phyloP scores from a whole-genome alignment of 768 basidiomycete genomes.

The Mycena metata region DNA sequence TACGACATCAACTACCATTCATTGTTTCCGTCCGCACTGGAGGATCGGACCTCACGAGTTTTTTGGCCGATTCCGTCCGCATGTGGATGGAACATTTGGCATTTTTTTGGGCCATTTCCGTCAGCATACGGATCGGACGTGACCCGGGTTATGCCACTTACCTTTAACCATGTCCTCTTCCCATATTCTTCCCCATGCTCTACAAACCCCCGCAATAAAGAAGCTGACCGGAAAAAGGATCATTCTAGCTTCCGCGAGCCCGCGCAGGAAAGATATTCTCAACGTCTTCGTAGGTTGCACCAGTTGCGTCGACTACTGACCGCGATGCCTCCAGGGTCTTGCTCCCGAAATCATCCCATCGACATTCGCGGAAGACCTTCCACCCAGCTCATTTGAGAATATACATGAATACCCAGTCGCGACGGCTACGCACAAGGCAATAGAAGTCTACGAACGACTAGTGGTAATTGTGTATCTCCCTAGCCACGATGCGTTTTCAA shows the following conservation, averaged over 20 bases:
- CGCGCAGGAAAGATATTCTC: slow-evolving; percentile 87
- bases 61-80: no score
- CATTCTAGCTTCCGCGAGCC: slow-evolving; percentile 89
- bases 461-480: slow-evolving; percentile 59
- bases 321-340: slow-evolving; percentile 49
- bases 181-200: slow-evolving; percentile 70
- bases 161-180: slow-evolving; percentile 23
- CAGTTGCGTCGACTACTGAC: background rate
- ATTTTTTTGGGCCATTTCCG: no score
- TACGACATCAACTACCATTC: no score
- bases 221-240: slow-evolving; percentile 84
- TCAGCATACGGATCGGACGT: no score
- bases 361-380: slow-evolving; percentile 84
- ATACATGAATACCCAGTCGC: slow-evolving; percentile 82
- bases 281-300: slow-evolving; percentile 72
- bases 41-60: no score
- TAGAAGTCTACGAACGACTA: slow-evolving; percentile 90
- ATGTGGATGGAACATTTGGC: no score
- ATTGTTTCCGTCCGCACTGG: no score
- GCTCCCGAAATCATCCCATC: slow-evolving; percentile 81
- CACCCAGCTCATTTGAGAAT: slow-evolving; percentile 75
- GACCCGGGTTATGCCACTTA: no score
- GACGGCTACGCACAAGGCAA: slow-evolving; percentile 83
- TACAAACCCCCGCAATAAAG: slow-evolving; percentile 70
- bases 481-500: slow-evolving; percentile 9